A percentile compares a stretch with the other conserved stretches of the same genome.
Evolutionary conservation across 345 rosid genomes (phyloP).

Genomic region (Brassica nigra): DNA sequence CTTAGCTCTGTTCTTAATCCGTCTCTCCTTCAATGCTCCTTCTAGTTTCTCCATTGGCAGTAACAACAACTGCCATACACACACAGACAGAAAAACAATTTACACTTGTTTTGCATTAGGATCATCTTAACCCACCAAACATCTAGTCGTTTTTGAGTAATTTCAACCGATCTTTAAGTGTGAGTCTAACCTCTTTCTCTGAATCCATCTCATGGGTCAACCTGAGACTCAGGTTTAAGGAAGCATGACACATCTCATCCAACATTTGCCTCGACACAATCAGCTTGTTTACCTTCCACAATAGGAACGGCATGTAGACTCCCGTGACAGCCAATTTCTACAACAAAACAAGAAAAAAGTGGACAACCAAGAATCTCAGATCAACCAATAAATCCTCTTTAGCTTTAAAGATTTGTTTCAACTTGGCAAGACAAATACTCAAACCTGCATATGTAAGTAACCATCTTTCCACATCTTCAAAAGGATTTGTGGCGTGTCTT

Average conservation of each 20-base stretch:
- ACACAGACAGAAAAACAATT: neutral
- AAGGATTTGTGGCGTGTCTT: slow-evolving; percentile 62
- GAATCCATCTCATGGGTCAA: slow-evolving; percentile 59
- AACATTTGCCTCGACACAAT: slow-evolving; percentile 50
- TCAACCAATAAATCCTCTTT: neutral
- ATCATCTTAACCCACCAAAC: neutral
- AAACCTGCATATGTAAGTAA: slow-evolving; percentile 87
- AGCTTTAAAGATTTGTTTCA: neutral
- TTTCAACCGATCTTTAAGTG: neutral
- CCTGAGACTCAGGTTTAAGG: slow-evolving; percentile 70
- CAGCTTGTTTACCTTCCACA: slow-evolving; percentile 79
- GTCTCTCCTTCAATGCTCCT: slow-evolving; percentile 28
- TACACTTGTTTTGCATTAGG: neutral
- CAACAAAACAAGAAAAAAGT: slow-evolving; percentile 1
- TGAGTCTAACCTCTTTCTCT: slow-evolving; percentile 62
- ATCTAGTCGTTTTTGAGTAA: neutral
- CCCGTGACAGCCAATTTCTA: slow-evolving; percentile 63
- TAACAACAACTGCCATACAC: neutral
- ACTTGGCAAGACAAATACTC: neutral
- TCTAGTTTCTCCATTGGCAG: slow-evolving; percentile 3
- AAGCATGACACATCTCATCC: slow-evolving; percentile 87
- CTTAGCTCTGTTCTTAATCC: slow-evolving; percentile 47
- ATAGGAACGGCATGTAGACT: slow-evolving; percentile 43
- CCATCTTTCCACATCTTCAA: slow-evolving; percentile 81
- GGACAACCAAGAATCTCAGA: neutral